These are phyloP conservation scores for Pestalotiopsis sp. DNA, from an alignment of 2,329 filamentous ascomycete genomes.

Conservation along the genomic window DNA sequence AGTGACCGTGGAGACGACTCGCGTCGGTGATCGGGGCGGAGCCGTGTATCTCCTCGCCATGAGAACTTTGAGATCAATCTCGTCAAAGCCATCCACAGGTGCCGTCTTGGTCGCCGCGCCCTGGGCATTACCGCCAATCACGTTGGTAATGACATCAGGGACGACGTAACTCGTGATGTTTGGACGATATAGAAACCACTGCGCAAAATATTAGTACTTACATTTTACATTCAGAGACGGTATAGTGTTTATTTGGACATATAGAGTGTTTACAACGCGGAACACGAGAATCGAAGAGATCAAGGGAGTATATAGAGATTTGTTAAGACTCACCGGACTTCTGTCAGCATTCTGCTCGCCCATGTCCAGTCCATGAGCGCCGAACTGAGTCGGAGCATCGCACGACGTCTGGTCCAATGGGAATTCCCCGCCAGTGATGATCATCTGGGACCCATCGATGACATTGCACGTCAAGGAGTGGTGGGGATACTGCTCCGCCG, in stretches of 20 bases:
- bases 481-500: slow-evolving; percentile 43
- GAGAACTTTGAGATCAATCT: slow-evolving; percentile 51
- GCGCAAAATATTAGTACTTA: neutral
- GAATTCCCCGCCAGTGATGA: slow-evolving; percentile 63
- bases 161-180: slow-evolving; percentile 54
- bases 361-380: slow-evolving; percentile 56
- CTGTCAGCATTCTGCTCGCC: slow-evolving; percentile 47
- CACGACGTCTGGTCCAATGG: slow-evolving; percentile 43
- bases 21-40: slow-evolving; percentile 49
- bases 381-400: slow-evolving; percentile 53
- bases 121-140: slow-evolving; percentile 49
- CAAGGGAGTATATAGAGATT: neutral
- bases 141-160: slow-evolving; percentile 48
- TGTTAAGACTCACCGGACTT: slow-evolving; percentile 23
- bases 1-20: slow-evolving; percentile 31
- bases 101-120: slow-evolving; percentile 55
- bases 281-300: neutral
- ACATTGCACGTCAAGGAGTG: slow-evolving; percentile 61
- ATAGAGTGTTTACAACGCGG: too few species aligned
- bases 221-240: neutral
- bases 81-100: slow-evolving; percentile 50
- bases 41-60: slow-evolving; percentile 51
- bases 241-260: neutral
- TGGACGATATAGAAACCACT: slow-evolving; percentile 52
- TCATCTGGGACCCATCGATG: slow-evolving; percentile 57